Evolutionary conservation across 371 early-diverging fungal genomes (phyloP), one percentile per base, ranked within the genome.

Genomic region (Mortierella sp.): DNA sequence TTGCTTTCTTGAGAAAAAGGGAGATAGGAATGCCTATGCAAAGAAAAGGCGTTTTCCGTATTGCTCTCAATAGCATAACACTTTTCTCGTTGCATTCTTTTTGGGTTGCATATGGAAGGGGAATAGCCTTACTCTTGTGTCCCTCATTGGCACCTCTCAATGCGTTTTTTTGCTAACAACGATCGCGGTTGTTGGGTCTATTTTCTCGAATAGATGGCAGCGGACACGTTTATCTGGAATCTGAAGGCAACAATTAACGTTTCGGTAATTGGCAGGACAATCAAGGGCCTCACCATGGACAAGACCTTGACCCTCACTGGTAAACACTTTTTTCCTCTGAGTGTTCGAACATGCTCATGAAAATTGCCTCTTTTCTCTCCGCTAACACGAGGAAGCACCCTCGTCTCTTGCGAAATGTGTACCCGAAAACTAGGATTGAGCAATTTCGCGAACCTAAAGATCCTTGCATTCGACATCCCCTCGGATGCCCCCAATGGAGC

Each of bases 401-500:
- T 19, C 64, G 28, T 40, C 9, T 76, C 51, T 24, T 54, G 26
- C 24, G 48, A 31, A 6, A 37, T 26, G 44, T 0, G 64, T 26
- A 54, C 5, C 40, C n/a, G 10, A 55, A 54, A 53, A 53, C 10
- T 74, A 83, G 85, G 85, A 3, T 69, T 84, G 28, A 78, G 69
- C 24, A 81, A 78, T 73, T 84, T 84, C 70, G 72, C 81, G 19
- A 73, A 76, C 48, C 71, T 84, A 5, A 72, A 78, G 57, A 75
- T 84, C n/a, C 71, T 81, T 6, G 69, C 75, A 6, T 84, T 84
- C 69, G 74, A 80, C 57, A 74, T 84, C 43, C 85, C 85, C 5
- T 71, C 80, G 1, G 85, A 84, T 44, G 81, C 85, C 16, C 85
- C 81, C 2, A 59, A 78, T 48, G 81, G 81, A 43, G 51, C 69